Evolutionary conservation across 805 yeast species (phyloP).

Genomic region (Lipomyces yamadae): DNA sequence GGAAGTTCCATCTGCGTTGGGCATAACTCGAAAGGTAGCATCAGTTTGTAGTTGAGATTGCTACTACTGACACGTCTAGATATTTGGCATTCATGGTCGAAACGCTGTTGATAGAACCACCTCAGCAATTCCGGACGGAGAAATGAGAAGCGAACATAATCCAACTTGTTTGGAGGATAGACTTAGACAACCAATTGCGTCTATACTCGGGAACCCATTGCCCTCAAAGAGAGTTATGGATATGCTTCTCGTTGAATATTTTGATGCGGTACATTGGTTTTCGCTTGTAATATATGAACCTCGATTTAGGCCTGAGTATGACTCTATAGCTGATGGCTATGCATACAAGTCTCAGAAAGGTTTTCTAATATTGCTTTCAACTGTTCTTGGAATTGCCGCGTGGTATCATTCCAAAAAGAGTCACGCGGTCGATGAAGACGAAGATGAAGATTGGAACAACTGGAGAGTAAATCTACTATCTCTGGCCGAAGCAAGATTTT

Average conservation of each 20-base stretch:
- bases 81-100: constrained; percentile 1
- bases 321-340: background rate
- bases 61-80: background rate
- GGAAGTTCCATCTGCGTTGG: background rate
- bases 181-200: background rate
- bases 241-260: constrained; percentile 11
- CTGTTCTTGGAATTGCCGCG: constrained; percentile 4
- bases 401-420: constrained; percentile 6
- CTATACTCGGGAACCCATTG: background rate
- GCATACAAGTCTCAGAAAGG: constrained; percentile 2
- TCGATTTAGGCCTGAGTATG: background rate
- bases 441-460: constrained; percentile 4
- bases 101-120: constrained; percentile 3
- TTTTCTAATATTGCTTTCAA: constrained; percentile 1
- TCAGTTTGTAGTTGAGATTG: no score
- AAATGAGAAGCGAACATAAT: background rate
- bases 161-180: background rate
- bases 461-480: constrained; percentile 8
- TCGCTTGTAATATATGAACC: constrained; percentile 13
- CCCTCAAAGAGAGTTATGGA: constrained; percentile 3
- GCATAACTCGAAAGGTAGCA: constrained; percentile 1
- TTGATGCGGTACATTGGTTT: constrained; percentile 31
- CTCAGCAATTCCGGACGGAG: constrained; percentile 1
- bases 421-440: background rate
- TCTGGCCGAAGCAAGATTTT: constrained; percentile 13